A percentile compares a stretch with the other conserved stretches of the same genome.
These are phyloP conservation scores for Telopea speciosissima DNA, from an alignment of 177 flowering plant species.

Conservation along the genomic window DNA sequence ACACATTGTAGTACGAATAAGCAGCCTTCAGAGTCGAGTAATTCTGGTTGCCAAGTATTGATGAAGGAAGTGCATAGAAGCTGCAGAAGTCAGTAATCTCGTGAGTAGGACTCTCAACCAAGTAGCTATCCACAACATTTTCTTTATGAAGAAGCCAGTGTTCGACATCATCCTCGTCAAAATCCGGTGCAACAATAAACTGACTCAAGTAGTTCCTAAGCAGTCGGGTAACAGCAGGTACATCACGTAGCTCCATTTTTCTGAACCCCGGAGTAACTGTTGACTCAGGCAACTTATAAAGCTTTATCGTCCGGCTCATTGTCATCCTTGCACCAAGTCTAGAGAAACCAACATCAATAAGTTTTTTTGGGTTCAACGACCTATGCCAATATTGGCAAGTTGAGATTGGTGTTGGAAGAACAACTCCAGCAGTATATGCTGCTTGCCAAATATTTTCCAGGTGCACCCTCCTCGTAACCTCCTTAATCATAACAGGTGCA, in stretches of 20 bases:
- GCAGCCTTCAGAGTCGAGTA: conserved; percentile 41
- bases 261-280: conserved; percentile 42
- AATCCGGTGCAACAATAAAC: conserved; percentile 36
- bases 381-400: conserved; percentile 51
- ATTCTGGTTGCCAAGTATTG: conserved; percentile 41
- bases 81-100: conserved; percentile 47
- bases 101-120: conserved; percentile 43
- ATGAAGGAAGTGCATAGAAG: conserved; percentile 47
- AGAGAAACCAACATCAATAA: conserved; percentile 46
- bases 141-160: conserved; percentile 44
- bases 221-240: conserved; percentile 41
- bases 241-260: conserved; percentile 37
- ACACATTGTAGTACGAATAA: conserved; percentile 44
- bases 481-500: conserved; percentile 47
- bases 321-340: conserved; percentile 51
- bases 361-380: conserved; percentile 45
- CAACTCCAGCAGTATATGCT: conserved; percentile 48
- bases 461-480: conserved; percentile 44
- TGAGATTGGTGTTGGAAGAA: conserved; percentile 39
- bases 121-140: conserved; percentile 38
- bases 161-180: conserved; percentile 37
- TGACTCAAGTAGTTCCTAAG: conserved; percentile 33
- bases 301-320: conserved; percentile 48
- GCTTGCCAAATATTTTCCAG: conserved; percentile 53
- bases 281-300: conserved; percentile 40